phyloP scores from a whole-genome alignment of 2,329 filamentous ascomycete species.

The Chrysosporium keratinophilum region DNA sequence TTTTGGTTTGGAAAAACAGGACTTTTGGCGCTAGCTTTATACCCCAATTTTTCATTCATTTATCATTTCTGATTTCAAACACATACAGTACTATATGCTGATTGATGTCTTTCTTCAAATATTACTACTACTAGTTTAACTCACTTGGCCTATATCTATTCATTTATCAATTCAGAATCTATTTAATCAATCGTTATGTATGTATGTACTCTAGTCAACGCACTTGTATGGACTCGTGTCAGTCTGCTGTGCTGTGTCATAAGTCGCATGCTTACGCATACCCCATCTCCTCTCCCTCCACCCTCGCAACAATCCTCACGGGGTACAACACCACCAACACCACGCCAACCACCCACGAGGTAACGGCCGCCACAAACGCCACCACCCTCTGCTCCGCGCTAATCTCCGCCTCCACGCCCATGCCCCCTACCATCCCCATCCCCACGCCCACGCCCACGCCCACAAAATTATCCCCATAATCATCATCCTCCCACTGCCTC shows the following conservation, averaged over 20 bases:
- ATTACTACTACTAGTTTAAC: neutral
- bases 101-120: neutral
- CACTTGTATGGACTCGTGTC: neutral
- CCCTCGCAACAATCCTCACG: neutral
- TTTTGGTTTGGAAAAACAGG: constrained; percentile 4
- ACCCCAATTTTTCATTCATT: neutral
- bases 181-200: neutral
- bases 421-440: neutral
- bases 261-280: neutral
- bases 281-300: neutral
- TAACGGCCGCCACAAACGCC: constrained; percentile 1
- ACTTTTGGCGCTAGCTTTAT: constrained; percentile 10
- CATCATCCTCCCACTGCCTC: constrained; percentile 9
- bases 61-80: neutral
- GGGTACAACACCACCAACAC: constrained; percentile 7
- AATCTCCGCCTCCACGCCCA: neutral
- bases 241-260: neutral
- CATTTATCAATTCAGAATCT: neutral
- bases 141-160: neutral
- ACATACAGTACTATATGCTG: neutral
- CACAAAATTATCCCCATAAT: constrained; percentile 4
- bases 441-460: neutral
- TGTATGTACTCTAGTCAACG: neutral
- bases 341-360: constrained; percentile 1
- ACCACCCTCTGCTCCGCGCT: constrained; percentile 1